Evolutionary conservation across 108 stramenopile genomes (phyloP).

Genomic region (Skeletonema potamos): DNA sequence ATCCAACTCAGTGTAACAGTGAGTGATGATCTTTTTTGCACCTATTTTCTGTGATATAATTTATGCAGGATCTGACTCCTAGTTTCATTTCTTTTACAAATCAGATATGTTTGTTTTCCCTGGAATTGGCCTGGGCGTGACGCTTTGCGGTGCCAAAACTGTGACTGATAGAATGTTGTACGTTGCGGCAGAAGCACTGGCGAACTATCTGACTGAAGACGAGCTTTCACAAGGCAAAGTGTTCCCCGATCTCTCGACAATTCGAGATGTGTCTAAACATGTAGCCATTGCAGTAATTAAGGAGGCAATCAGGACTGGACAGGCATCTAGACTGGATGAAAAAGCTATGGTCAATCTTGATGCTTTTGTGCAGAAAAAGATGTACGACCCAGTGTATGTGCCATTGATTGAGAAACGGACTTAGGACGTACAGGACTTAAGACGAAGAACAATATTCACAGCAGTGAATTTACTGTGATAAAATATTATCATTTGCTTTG

Average conservation of each 20-base stretch:
- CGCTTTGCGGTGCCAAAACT: constrained; percentile 78
- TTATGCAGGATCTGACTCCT: background rate
- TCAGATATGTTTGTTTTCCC: constrained; percentile 63
- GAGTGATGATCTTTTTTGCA: constrained; percentile 20
- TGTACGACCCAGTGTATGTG: constrained; percentile 89
- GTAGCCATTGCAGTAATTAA: constrained; percentile 90
- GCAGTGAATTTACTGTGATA: background rate
- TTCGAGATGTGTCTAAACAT: constrained; percentile 84
- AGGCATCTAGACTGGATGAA: constrained; percentile 60
- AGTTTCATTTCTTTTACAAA: background rate
- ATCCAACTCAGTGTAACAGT: constrained; percentile 94
- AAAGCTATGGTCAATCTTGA: constrained; percentile 66
- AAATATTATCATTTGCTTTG: background rate
- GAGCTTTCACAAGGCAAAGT: constrained; percentile 82
- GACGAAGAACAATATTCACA: background rate
- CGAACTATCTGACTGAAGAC: constrained; percentile 77
- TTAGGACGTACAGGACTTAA: background rate
- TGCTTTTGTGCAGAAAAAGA: constrained; percentile 67
- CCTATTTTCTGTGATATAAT: background rate
- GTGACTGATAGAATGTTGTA: constrained; percentile 92
- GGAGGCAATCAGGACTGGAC: constrained; percentile 76
- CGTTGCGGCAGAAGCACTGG: constrained; percentile 85
- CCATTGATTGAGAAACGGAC: constrained; percentile 78
- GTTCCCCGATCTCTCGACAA: constrained; percentile 83
- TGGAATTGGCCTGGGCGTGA: constrained; percentile 89